These are phyloP conservation scores for Colletotrichum sojae DNA, from an alignment of 2,329 filamentous ascomycete genomes.

Conservation along the genomic window DNA sequence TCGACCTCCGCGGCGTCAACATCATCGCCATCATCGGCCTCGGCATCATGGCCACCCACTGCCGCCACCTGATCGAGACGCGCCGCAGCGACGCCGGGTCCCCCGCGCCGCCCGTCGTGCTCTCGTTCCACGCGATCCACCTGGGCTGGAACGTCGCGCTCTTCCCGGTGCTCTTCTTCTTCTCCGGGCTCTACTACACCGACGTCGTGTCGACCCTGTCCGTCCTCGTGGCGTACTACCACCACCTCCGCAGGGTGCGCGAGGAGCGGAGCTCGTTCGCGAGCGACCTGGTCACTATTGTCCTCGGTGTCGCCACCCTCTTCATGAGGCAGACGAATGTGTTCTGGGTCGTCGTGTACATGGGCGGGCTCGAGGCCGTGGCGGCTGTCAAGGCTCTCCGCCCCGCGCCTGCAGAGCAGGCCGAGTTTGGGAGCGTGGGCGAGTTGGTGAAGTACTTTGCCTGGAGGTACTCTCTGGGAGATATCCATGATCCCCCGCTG, in stretches of 20 bases:
- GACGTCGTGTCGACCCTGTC: slow-evolving; percentile 86
- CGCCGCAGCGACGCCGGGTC: slow-evolving; percentile 44
- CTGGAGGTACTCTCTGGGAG: slow-evolving; percentile 63
- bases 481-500: slow-evolving; percentile 69
- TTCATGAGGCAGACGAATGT: slow-evolving; percentile 95
- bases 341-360: slow-evolving; percentile 90
- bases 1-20: slow-evolving; percentile 65
- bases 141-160: slow-evolving; percentile 84
- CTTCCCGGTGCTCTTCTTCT: slow-evolving; percentile 95
- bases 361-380: slow-evolving; percentile 73
- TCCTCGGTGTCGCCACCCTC: slow-evolving; percentile 76
- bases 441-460: slow-evolving; percentile 56
- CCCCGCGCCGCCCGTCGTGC: slow-evolving; percentile 38
- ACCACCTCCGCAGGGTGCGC: slow-evolving; percentile 64
- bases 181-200: slow-evolving; percentile 95
- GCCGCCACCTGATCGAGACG: slow-evolving; percentile 67
- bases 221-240: slow-evolving; percentile 79
- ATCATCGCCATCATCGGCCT: slow-evolving; percentile 59
- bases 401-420: slow-evolving; percentile 49
- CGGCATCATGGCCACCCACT: slow-evolving; percentile 62
- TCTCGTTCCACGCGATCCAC: slow-evolving; percentile 65
- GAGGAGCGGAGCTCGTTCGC: slow-evolving; percentile 48
- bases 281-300: slow-evolving; percentile 61
- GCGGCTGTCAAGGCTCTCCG: slow-evolving; percentile 64
- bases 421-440: slow-evolving; percentile 49